Evolutionary conservation across 371 early-diverging fungal species (phyloP).

Genomic region (Mycotypha africana): DNA sequence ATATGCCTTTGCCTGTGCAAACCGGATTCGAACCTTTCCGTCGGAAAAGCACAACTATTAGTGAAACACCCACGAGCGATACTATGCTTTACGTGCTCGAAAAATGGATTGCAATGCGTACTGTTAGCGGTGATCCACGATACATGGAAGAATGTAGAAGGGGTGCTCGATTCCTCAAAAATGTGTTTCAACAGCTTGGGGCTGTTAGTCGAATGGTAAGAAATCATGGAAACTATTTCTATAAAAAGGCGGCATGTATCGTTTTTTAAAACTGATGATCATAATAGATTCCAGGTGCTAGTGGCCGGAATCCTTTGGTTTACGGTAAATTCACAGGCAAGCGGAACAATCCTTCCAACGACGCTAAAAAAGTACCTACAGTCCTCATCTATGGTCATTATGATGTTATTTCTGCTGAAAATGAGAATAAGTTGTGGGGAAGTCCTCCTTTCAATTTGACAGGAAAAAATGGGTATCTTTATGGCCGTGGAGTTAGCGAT

Average conservation of each 20-base stretch:
- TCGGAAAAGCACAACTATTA: constrained; percentile 8
- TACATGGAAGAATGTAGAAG: constrained; percentile 23
- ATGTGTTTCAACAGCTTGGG: constrained; percentile 69
- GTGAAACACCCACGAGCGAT: constrained; percentile 33
- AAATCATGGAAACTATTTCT: too few relatives aligned
- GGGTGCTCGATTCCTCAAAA: constrained; percentile 31
- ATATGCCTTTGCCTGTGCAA: constrained; percentile 17
- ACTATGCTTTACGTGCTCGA: constrained; percentile 62
- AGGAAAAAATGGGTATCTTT: constrained; percentile 70
- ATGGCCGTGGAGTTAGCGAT: constrained; percentile 78
- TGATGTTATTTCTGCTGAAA: constrained; percentile 73
- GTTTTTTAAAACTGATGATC: not conserved
- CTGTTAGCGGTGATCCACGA: constrained; percentile 62
- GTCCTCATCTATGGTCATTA: constrained; percentile 84
- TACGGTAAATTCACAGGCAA: constrained; percentile 63
- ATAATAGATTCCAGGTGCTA: constrained; percentile 53
- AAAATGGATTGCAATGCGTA: constrained; percentile 68
- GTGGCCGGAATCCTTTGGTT: constrained; percentile 73
- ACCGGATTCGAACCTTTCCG: constrained; percentile 20
- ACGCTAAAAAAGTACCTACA: constrained; percentile 27
- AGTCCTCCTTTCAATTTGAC: constrained; percentile 40
- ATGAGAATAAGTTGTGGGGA: constrained; percentile 49
- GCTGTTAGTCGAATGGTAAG: constrained; percentile 59
- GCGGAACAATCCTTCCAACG: constrained; percentile 1
- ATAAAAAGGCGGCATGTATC: not conserved